Evolutionary conservation across 2,329 filamentous ascomycete genomes (phyloP).

Genomic region (Aspergillus persii): DNA sequence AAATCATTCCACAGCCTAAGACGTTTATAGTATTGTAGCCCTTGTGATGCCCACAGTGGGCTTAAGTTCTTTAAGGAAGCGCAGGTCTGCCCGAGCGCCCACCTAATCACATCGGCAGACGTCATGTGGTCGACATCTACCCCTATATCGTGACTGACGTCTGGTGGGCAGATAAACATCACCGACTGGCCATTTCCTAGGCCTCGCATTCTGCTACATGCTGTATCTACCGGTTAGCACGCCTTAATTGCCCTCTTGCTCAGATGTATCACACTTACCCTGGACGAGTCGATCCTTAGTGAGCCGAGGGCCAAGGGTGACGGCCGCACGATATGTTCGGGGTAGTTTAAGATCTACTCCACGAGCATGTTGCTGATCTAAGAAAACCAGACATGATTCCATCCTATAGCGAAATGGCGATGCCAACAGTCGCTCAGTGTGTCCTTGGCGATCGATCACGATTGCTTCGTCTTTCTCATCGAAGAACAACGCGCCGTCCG

Average conservation of each 20-base stretch:
- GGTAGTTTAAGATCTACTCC: slow-evolving; percentile 68
- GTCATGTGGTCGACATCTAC: slow-evolving; percentile 43
- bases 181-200: slow-evolving; percentile 66
- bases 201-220: slow-evolving; percentile 67
- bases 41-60: slow-evolving; percentile 62
- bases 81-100: slow-evolving; percentile 59
- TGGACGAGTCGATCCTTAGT: slow-evolving; percentile 69
- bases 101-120: slow-evolving; percentile 56
- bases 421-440: slow-evolving; percentile 43
- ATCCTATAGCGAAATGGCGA: slow-evolving; percentile 59
- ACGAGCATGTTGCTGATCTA: slow-evolving; percentile 68
- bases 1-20: slow-evolving; percentile 32
- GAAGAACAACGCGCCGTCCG: slow-evolving; percentile 57
- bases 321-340: slow-evolving; percentile 56
- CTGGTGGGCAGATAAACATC: slow-evolving; percentile 54
- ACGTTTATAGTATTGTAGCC: slow-evolving; percentile 49
- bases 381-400: slow-evolving; percentile 61
- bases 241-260: not conserved
- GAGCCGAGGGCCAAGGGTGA: slow-evolving; percentile 63
- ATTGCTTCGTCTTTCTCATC: slow-evolving; percentile 28
- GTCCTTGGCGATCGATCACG: slow-evolving; percentile 26
- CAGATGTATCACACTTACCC: slow-evolving; percentile 44
- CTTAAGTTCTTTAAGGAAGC: slow-evolving; percentile 49
- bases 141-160: slow-evolving; percentile 57
- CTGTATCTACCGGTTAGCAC: slow-evolving; percentile 24